phyloP scores from a whole-genome alignment of 345 rosid species.

The Heritiera littoralis region DNA sequence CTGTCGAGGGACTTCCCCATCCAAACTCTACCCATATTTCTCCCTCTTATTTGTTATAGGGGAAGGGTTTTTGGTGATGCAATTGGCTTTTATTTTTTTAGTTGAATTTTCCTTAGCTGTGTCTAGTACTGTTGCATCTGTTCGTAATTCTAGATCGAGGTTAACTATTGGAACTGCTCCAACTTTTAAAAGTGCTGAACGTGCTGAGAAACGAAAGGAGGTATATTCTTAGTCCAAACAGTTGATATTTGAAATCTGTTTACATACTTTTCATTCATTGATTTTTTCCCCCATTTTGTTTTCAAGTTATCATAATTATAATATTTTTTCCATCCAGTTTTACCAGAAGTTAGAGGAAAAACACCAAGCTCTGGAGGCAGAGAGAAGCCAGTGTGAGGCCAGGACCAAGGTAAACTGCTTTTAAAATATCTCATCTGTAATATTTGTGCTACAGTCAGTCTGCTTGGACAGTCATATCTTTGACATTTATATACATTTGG shows the following conservation, averaged over 20 bases:
- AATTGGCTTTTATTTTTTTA: slow-evolving; percentile 5
- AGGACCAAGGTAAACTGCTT: slow-evolving; percentile 61
- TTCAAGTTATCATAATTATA: slow-evolving; percentile 24
- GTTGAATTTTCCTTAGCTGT: slow-evolving; percentile 59
- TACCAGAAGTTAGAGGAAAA: slow-evolving; percentile 82
- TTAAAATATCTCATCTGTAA: background rate
- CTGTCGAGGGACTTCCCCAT: background rate
- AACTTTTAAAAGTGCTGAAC: slow-evolving; percentile 67
- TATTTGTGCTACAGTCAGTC: background rate
- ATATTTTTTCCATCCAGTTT: slow-evolving; percentile 46
- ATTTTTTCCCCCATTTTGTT: slow-evolving; percentile 21
- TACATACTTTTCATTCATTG: background rate
- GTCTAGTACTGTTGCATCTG: slow-evolving; percentile 65
- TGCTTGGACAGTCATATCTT: background rate
- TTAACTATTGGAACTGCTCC: slow-evolving; percentile 92
- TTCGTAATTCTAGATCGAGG: slow-evolving; percentile 58
- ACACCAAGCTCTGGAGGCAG: slow-evolving; percentile 76
- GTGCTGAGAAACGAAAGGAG: slow-evolving; percentile 93
- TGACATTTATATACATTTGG: background rate
- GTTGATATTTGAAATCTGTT: slow-evolving; percentile 9
- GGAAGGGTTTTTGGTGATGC: background rate
- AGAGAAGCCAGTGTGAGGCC: slow-evolving; percentile 71
- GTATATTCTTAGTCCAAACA: slow-evolving; percentile 35
- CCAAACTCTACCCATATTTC: background rate
- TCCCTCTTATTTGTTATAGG: background rate